phyloP scores from a whole-genome alignment of 148 eudicot species.

The Cornus suecica region DNA sequence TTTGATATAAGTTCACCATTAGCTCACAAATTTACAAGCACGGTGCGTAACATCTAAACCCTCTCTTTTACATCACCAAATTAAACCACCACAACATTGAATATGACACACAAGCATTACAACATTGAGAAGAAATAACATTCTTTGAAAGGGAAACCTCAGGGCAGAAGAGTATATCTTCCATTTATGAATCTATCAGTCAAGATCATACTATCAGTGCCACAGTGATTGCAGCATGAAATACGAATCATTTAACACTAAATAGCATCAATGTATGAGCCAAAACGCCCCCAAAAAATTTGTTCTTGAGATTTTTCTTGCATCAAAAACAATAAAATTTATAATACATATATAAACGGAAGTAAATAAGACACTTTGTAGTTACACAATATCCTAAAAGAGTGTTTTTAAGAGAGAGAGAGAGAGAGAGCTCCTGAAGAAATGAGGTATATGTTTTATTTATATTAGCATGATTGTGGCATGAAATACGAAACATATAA shows the following conservation, averaged over 20 bases:
- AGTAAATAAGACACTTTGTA: too few relatives aligned
- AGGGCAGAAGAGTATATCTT: background rate
- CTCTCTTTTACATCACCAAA: background rate
- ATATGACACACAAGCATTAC: background rate
- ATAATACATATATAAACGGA: too few relatives aligned
- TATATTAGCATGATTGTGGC: background rate
- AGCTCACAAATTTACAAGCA: background rate
- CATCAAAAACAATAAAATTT: too few relatives aligned
- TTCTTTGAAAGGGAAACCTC: background rate
- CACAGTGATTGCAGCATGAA: background rate
- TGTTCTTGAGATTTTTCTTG: too few relatives aligned
- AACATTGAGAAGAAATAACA: background rate
- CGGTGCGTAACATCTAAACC: too few relatives aligned
- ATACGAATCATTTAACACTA: background rate
- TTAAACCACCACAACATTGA: background rate
- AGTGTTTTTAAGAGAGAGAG: background rate
- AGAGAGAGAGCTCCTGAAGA: background rate
- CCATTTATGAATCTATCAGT: background rate
- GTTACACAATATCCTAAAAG: too few relatives aligned
- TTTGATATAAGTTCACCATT: background rate
- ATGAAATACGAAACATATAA: too few relatives aligned
- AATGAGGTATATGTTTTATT: background rate
- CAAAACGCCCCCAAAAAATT: background rate
- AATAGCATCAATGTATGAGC: background rate
- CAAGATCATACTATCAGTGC: background rate